phyloP scores from a whole-genome alignment of 306 rosid genomes.

The Mimosa pudica region DNA sequence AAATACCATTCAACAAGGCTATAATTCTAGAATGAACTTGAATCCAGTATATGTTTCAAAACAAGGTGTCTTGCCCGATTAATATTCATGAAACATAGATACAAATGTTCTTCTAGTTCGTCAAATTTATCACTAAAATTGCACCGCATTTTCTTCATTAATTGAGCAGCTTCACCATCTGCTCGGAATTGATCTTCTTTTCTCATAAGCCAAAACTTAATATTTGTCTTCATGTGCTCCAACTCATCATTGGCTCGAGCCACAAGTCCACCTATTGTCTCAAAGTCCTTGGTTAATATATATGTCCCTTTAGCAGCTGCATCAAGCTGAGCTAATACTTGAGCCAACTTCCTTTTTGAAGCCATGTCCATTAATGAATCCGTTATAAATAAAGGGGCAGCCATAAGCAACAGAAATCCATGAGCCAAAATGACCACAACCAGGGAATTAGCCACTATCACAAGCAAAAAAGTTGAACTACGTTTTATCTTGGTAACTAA shows the following conservation, averaged over 20 bases:
- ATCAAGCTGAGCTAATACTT: constrained; percentile 48
- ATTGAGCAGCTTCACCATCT: constrained; percentile 51
- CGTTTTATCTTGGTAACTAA: constrained; percentile 30
- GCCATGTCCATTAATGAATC: constrained; percentile 36
- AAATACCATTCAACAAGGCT: no score
- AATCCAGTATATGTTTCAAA: constrained; percentile 47
- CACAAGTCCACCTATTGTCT: constrained; percentile 60
- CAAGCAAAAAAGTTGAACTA: constrained; percentile 46
- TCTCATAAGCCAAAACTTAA: constrained; percentile 62
- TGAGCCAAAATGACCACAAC: constrained; percentile 51
- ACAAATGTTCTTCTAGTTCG: constrained; percentile 85
- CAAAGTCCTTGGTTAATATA: constrained; percentile 67
- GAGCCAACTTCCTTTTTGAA: constrained; percentile 37
- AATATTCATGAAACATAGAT: constrained; percentile 81
- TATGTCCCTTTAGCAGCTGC: constrained; percentile 74
- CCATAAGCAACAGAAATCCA: constrained; percentile 55
- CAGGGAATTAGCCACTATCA: constrained; percentile 46
- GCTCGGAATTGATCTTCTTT: constrained; percentile 44
- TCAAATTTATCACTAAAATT: constrained; percentile 65
- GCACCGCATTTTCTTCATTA: constrained; percentile 51
- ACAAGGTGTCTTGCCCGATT: constrained; percentile 77
- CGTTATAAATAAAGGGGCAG: constrained; percentile 45
- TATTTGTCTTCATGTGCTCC: constrained; percentile 49
- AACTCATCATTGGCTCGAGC: constrained; percentile 65
- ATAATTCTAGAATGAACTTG: background rate